These are phyloP conservation scores for Trypanosoma avium DNA, from an alignment of 208 protist genomes.

Conservation along the genomic window DNA sequence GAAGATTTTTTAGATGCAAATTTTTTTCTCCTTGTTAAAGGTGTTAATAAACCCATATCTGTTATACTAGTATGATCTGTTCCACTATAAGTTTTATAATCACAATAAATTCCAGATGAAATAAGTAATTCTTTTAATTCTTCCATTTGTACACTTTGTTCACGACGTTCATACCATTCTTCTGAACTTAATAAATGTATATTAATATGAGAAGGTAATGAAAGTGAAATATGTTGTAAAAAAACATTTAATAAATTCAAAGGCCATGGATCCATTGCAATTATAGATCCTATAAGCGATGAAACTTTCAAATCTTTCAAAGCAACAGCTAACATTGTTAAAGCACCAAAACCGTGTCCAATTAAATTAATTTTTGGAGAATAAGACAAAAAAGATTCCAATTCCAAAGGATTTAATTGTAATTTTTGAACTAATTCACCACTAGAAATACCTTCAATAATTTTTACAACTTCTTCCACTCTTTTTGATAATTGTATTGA, in stretches of 20 bases:
- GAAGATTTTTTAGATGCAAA: slow-evolving; percentile 21
- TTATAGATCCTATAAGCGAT: slow-evolving; percentile 4
- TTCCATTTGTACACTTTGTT: not conserved
- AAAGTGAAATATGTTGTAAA: not conserved
- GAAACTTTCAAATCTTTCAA: not conserved
- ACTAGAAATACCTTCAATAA: slow-evolving; percentile 12
- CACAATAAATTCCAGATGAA: slow-evolving; percentile 1
- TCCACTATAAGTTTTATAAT: not conserved
- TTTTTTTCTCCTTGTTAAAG: slow-evolving; percentile 4
- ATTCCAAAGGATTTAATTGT: slow-evolving; percentile 1
- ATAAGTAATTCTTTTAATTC: slow-evolving; percentile 2
- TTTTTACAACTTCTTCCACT: slow-evolving; percentile 11
- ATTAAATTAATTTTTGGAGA: slow-evolving; percentile 11
- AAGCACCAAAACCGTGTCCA: slow-evolving; percentile 23
- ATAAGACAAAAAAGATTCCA: slow-evolving; percentile 6
- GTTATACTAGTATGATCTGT: slow-evolving; percentile 20
- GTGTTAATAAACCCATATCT: slow-evolving; percentile 21
- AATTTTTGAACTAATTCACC: slow-evolving; percentile 17
- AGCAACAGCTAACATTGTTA: slow-evolving; percentile 17
- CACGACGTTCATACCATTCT: slow-evolving; percentile 10
- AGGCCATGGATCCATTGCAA: slow-evolving; percentile 12
- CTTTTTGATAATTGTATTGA: not conserved
- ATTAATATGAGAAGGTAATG: not conserved
- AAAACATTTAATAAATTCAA: not conserved
- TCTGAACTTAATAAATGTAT: slow-evolving; percentile 21